Evolutionary conservation across 2,329 filamentous ascomycete species (phyloP), one percentile per base, ranked within the genome.

Genomic region (Paradendryphiella salina): DNA sequence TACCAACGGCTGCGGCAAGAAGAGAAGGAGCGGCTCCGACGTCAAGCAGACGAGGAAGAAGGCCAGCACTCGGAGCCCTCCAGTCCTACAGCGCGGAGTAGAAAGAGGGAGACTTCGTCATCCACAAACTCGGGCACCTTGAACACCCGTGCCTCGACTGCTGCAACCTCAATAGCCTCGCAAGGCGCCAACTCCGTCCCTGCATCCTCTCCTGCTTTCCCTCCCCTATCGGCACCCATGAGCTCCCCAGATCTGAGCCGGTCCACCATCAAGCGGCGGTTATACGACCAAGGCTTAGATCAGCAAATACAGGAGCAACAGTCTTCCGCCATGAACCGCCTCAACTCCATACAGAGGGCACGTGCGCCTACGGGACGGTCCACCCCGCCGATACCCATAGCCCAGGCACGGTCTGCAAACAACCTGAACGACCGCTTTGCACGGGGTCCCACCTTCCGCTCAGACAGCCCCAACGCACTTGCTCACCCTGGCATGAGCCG

Each of bases 111-210:
- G 58, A 96, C 91, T 0, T 78, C 78, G n/a, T 94, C 88, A 1
- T 96, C 93, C 0, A 95, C 89, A 0, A 87, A 85, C 5, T 94
- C 90, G 0, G 81, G 79, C 4, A 87, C 85, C 5, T 85, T 84
- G 0, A 81, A 85, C 35, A 64, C 64, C 32, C 85, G 89, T 21
- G 86, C 84, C 47, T 96, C 93, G 0, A 96, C 92, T 1, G 89
- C 91, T 5, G 91, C 90, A 3, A 96, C 91, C 0, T 96, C 93
- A 0, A 79, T 95, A 42, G 84, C 86, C n/a, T 96, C 91, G 0
- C 89, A 93, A 57, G 71, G 72, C 4, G 67, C 71, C 10, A 69
- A 63, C 33, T 73, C 73, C 7, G 60, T 74, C 38, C 54, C 70
- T 18, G 65, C 64, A 13, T 69, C 69, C 61, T 74, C 62, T 7